Base-by-base conservation (phyloP, 2,329 filamentous ascomycete species). In the Verticillium albo-atrum region DNA sequence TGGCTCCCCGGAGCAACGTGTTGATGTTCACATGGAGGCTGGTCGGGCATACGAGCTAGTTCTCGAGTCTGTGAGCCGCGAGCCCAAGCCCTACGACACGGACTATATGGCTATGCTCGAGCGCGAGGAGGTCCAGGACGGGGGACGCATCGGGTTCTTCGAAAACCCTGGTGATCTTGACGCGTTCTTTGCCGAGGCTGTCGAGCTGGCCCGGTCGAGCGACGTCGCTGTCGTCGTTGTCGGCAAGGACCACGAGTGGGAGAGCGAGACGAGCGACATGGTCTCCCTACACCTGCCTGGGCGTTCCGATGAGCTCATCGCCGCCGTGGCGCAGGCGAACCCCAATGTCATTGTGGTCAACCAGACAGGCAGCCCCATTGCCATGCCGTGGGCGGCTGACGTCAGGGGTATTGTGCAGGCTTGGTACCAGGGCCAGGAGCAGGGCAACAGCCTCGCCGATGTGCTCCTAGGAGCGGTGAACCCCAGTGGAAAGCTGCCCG, bases 341-440 rank as follows among this genome's bases (percentile, higher is more conserved):
- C 74, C 81, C 0, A 85, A 84, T 28, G 82, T 84, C 0, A 79
- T 84, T 1, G 79, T 89, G 1, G 82, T 89, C 1, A 82, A 87
- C 63, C 86, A 87, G 35, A 87, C 85, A 0, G 87, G 86, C 26
- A 86, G 85, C 0, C 83, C 86, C 1, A 74, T 85, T 6, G 75
- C 78, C 1, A 79, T 86, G 80, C 82, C 82, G 0, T 85, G 83
- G 83, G 71, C 78, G 1, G 68, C 75, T 4, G 68, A 77, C 26
- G 77, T 88, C 9, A 81, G 82, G 2, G 85, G 82, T 6, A 80
- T 89, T 2, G 64, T 88, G 0, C 84, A 89, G 64, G 86, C 85
- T 3, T 90, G 87, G 88, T 90, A 89, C 64, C 84, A 86, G 53
- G 87, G 87, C 2, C 87, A 89, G 66, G 87, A 90, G 72, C 82